These are phyloP conservation scores for Onygenales sp. DNA, from an alignment of 2,329 filamentous ascomycete species.

Conservation along the genomic window DNA sequence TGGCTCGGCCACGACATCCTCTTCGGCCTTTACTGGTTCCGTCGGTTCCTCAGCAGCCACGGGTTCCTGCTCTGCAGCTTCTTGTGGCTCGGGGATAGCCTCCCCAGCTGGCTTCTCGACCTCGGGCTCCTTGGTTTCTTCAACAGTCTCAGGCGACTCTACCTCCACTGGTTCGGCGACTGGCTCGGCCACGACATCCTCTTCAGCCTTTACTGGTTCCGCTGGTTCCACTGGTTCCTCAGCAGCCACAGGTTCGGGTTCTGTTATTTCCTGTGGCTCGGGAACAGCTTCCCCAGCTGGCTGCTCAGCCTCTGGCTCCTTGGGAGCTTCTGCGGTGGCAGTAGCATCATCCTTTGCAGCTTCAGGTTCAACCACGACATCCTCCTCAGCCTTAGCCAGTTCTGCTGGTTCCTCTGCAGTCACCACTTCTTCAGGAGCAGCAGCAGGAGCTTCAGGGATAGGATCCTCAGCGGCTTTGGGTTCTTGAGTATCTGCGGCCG, in stretches of 20 bases:
- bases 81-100: background rate
- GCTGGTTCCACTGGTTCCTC: background rate
- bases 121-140: background rate
- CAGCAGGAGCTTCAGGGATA: background rate
- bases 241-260: background rate
- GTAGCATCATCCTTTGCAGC: background rate
- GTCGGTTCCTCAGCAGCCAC: background rate
- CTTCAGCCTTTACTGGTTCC: background rate
- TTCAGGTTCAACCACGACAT: background rate
- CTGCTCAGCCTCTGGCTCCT: background rate
- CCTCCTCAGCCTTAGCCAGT: background rate
- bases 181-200: background rate
- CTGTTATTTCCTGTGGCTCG: too few species aligned
- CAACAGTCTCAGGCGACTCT: background rate
- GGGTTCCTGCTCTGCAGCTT: background rate
- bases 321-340: background rate
- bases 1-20: background rate
- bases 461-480: too few species aligned
- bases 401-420: background rate
- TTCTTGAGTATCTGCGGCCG: background rate
- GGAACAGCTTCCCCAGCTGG: background rate
- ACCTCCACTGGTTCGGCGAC: background rate
- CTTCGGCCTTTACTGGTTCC: background rate
- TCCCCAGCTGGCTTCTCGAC: background rate
- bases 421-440: background rate